Evolutionary conservation across 176 grass and related monocot species (phyloP), one percentile per base, ranked within the genome.

Genomic region (Phragmites australis): DNA sequence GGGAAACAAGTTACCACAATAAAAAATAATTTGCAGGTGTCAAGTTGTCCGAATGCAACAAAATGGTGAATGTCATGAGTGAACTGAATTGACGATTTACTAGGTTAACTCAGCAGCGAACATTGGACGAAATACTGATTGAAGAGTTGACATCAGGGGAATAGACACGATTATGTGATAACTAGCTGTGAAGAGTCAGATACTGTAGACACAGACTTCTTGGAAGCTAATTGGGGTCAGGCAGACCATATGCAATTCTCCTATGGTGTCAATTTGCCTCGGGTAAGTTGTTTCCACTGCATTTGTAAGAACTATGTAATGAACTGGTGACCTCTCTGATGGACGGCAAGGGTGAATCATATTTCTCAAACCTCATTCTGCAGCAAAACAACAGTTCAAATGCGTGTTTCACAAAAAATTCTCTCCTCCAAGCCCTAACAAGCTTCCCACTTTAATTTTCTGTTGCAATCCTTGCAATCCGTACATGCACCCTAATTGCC

Each of bases 301-400:
- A 58, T 66, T 65, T 42, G n/a, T 59, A 58, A 74, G 49, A 72
- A 30, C n/a, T 42, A 34, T 46, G 5, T 18, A 60, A 69, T 43
- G 15, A n/a, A 60, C 40, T 29, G 37, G 43, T 46, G 26, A 26
- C n/a, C 43, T 63, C 73, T 62, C 41, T 19, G 30, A 31, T 67
- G 23, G 61, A 65, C 8, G 15, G 21, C 6, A 55, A 3, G 10
- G 39, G n/a, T 66, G 57, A 77, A 49, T 31, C 34, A 17, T 74
- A 30, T 32, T 26, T 52, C 40, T 8, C 47, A 82, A 25, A 82
- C 25, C 70, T 54, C 63, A 51, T 55, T 71, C 55, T 26, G 11
- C 26, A 3, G 30, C 21, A 46, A 70, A 27, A 62, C 54, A 62
- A 31, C 45, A 82, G 53, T 45, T 77, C 65, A 51, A 66, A 88